Evolutionary conservation across 2,329 filamentous ascomycete species (phyloP).

Genomic region (Grosmannia serpens): DNA sequence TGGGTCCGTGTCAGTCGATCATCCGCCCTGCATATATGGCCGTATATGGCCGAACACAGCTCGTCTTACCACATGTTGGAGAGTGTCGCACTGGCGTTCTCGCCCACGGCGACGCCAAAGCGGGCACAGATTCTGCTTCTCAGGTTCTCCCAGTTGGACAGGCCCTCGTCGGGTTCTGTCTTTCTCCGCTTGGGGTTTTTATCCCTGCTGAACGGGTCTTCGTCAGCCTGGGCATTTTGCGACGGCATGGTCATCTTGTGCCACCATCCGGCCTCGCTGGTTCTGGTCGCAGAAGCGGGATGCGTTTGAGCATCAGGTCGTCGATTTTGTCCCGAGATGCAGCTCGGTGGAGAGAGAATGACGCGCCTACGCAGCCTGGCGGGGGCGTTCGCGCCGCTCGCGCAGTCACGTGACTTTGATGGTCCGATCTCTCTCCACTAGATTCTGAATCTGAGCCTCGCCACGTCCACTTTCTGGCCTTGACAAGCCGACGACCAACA

Average conservation of each 20-base stretch:
- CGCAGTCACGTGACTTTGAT: not conserved
- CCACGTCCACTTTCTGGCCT: too few relatives aligned
- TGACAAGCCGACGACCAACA: not conserved
- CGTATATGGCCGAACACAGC: too few relatives aligned
- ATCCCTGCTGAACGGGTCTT: conserved; percentile 5
- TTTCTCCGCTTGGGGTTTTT: conserved; percentile 9
- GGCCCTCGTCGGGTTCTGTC: not conserved
- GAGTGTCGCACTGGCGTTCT: conserved; percentile 1
- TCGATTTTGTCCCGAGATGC: not conserved
- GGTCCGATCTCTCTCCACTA: not conserved
- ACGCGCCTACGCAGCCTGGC: not conserved
- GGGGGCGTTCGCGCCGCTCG: not conserved
- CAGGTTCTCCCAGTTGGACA: not conserved
- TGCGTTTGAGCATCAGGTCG: not conserved
- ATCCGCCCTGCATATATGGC: too few relatives aligned
- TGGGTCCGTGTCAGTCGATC: not conserved
- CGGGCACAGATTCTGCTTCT: conserved; percentile 1
- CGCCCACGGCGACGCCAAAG: conserved; percentile 3
- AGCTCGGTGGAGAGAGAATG: too few relatives aligned
- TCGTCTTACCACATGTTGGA: conserved; percentile 6
- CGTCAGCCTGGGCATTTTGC: conserved; percentile 6
- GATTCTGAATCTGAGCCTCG: too few relatives aligned
- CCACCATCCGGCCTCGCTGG: not conserved
- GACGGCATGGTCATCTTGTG: conserved; percentile 5
- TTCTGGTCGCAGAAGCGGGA: not conserved